A percentile compares a stretch with the other conserved stretches of the same genome.
phyloP scores from a whole-genome alignment of 495 filamentous ascomycete species.

The Xylaria intraflava region DNA sequence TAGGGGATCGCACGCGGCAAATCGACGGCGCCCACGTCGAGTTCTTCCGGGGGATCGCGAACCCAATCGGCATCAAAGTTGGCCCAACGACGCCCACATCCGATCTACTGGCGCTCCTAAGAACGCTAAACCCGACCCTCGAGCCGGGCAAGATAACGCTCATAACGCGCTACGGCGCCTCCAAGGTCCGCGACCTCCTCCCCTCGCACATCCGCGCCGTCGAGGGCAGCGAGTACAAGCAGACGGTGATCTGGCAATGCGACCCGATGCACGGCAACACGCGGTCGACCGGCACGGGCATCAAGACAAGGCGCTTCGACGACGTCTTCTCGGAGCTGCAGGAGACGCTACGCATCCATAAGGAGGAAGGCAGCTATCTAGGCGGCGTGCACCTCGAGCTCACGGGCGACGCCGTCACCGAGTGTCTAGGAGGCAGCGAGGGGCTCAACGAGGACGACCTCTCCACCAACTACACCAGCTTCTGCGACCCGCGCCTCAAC shows the following conservation, averaged over 20 bases:
- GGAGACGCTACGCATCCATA: conserved; percentile 74
- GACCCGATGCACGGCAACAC: conserved; percentile 98
- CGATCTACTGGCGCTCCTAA: conserved; percentile 69
- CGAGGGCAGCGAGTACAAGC: conserved; percentile 56
- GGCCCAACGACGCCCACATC: conserved; percentile 70
- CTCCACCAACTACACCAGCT: conserved; percentile 81
- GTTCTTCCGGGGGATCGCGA: conserved; percentile 92
- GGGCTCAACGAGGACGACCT: conserved; percentile 83
- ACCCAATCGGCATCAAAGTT: conserved; percentile 94
- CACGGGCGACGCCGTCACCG: conserved; percentile 92
- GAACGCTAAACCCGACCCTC: conserved; percentile 72
- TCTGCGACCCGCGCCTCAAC: conserved; percentile 91
- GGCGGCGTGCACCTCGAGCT: conserved; percentile 94
- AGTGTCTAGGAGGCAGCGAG: conserved; percentile 88
- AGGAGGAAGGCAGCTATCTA: conserved; percentile 71
- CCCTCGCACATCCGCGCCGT: conserved; percentile 83
- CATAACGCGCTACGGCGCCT: conserved; percentile 88
- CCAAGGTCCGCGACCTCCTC: conserved; percentile 62
- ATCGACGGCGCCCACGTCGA: conserved; percentile 89
- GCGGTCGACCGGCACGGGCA: conserved; percentile 56
- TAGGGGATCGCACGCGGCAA: conserved; percentile 92
- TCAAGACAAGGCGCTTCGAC: conserved; percentile 86
- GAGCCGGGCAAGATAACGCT: conserved; percentile 90
- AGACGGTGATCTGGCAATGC: conserved; percentile 91
- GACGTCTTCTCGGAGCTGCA: conserved; percentile 80